A percentile compares a stretch with the other conserved stretches of the same genome.
Conservation (phyloP, 805 yeast genomes). For the Lipomyces chichibuensis region DNA sequence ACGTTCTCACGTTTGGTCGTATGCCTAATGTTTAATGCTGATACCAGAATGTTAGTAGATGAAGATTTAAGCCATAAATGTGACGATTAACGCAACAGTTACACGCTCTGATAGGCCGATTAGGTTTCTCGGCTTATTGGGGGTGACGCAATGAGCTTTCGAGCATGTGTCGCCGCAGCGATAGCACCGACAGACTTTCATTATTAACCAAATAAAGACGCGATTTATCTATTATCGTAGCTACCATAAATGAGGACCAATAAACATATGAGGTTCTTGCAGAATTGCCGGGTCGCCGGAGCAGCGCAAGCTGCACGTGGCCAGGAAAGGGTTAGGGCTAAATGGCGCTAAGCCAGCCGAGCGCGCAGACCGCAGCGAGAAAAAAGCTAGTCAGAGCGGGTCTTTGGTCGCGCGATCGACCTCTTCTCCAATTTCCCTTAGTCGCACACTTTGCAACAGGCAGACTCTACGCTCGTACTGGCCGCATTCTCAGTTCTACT, state of each 20-base stretch:
- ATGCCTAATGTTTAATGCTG: no score
- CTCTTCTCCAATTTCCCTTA: neutral
- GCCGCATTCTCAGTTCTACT: neutral
- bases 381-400: neutral
- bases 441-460: neutral
- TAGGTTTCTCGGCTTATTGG: neutral
- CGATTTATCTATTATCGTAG: neutral
- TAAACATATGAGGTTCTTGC: neutral
- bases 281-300: neutral
- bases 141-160: neutral
- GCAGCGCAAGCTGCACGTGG: neutral
- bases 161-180: neutral
- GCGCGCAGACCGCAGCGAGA: neutral
- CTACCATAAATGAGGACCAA: neutral
- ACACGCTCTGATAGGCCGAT: neutral
- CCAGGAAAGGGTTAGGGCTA: neutral
- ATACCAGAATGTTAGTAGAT: no score
- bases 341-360: neutral
- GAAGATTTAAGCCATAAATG: neutral
- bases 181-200: neutral
- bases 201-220: neutral
- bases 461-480: neutral
- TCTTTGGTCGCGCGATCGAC: neutral
- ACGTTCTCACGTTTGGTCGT: no score
- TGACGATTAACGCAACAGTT: neutral